Percentiles rank a stretch among this genome's conserved stretches.
phyloP scores from a whole-genome alignment of 23 red algal genomes.

The Gracilaria vermiculophylla region DNA sequence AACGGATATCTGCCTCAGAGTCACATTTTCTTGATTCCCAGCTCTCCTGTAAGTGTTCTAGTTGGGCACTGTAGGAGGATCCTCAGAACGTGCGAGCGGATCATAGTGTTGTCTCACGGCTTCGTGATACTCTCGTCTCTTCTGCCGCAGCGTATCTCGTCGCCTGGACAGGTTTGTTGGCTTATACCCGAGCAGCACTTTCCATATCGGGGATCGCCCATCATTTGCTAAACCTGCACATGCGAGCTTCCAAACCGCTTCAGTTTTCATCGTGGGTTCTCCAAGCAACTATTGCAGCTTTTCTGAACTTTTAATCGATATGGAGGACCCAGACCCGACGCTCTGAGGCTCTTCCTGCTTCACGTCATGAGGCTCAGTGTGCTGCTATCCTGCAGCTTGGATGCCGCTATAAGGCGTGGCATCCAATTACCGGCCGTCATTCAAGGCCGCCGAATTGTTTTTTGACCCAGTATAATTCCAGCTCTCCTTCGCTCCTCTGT shows the following conservation, averaged over 20 bases:
- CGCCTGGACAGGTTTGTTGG: conserved; percentile 59
- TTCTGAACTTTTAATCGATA: conserved; percentile 4
- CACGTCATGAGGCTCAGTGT: background rate
- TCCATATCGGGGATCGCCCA: conserved; percentile 69
- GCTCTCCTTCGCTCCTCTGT: too few relatives aligned
- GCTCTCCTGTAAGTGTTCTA: conserved; percentile 35
- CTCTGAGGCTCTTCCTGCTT: background rate
- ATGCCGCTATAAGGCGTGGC: too few relatives aligned
- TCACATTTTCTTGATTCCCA: conserved; percentile 65
- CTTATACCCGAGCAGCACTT: conserved; percentile 76
- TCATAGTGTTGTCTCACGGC: conserved; percentile 66
- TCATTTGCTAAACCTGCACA: conserved; percentile 73
- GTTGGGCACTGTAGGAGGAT: background rate
- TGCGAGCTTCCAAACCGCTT: conserved; percentile 53
- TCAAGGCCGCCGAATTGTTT: too few relatives aligned
- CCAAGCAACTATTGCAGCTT: conserved; percentile 24
- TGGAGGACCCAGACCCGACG: background rate
- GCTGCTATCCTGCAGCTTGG: too few relatives aligned
- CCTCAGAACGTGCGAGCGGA: background rate
- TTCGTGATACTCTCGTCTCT: conserved; percentile 72
- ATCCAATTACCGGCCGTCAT: too few relatives aligned
- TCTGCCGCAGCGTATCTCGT: conserved; percentile 41
- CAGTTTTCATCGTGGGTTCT: conserved; percentile 24
- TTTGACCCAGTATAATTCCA: too few relatives aligned
- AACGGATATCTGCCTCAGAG: conserved; percentile 79